phyloP scores from a whole-genome alignment of 257 asterid genomes.

The Solanum paucissectum region DNA sequence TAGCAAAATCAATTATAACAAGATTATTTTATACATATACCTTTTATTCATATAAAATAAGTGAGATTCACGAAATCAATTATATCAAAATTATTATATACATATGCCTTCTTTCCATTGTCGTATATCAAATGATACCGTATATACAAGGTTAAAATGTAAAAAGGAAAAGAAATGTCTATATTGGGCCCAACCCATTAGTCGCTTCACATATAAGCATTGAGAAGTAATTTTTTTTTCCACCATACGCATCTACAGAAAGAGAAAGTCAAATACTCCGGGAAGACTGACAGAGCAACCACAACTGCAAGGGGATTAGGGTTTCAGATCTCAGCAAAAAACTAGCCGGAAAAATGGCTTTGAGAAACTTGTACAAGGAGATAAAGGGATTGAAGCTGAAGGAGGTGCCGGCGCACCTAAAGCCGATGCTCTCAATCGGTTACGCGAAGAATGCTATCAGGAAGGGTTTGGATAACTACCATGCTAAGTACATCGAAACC shows the following conservation, averaged over 20 bases:
- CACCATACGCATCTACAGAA: background rate
- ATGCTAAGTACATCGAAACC: constrained; percentile 72
- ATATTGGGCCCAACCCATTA: background rate
- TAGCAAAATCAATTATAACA: background rate
- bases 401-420: constrained; percentile 64
- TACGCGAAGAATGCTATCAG: constrained; percentile 30
- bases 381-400: constrained; percentile 69
- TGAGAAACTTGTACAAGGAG: constrained; percentile 61
- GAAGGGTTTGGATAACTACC: constrained; percentile 54
- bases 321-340: constrained; percentile 3
- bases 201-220: background rate
- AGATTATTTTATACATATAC: no score
- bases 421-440: constrained; percentile 46
- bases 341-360: constrained; percentile 36
- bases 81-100: no score
- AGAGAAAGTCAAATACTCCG: background rate
- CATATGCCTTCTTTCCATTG: no score
- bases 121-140: no score
- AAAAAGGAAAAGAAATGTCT: background rate
- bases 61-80: background rate
- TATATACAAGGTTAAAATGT: background rate
- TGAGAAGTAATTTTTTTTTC: background rate
- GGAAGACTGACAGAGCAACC: background rate
- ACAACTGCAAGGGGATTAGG: constrained; percentile 8
- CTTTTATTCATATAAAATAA: no score